phyloP scores from a whole-genome alignment of 2,329 filamentous ascomycete genomes.

The Pseudocercospora crystallina region DNA sequence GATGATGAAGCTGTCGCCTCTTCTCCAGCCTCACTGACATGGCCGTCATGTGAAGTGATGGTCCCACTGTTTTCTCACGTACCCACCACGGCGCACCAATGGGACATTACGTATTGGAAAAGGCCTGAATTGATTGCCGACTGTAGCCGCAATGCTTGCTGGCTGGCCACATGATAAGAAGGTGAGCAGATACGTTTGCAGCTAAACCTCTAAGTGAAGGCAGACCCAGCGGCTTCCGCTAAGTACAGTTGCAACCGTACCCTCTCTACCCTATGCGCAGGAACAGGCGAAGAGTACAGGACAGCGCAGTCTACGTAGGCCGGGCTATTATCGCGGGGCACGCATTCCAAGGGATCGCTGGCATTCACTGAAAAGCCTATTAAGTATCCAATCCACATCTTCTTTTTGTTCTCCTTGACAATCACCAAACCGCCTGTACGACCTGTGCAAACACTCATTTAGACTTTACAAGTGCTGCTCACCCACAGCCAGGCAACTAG shows the following conservation, averaged over 20 bases:
- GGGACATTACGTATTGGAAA: too few relatives aligned
- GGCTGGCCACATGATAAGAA: slow-evolving; percentile 1
- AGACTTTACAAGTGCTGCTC: not conserved
- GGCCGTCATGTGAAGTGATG: too few relatives aligned
- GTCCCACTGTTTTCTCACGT: too few relatives aligned
- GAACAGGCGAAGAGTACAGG: slow-evolving; percentile 2
- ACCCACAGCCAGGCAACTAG: not conserved
- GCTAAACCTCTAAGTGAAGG: slow-evolving; percentile 8
- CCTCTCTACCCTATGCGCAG: slow-evolving; percentile 8
- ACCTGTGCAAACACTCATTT: not conserved
- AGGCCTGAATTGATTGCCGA: too few relatives aligned
- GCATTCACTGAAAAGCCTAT: slow-evolving; percentile 1
- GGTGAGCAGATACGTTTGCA: not conserved
- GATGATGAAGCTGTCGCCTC: too few relatives aligned
- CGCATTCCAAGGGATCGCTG: not conserved
- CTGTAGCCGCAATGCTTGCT: too few relatives aligned
- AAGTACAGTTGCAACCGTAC: slow-evolving; percentile 21
- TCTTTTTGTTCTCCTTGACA: not conserved
- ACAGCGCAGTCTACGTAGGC: not conserved
- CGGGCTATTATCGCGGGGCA: not conserved
- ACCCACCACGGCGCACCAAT: too few relatives aligned
- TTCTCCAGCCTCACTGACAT: too few relatives aligned
- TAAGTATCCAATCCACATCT: not conserved
- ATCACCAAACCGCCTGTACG: slow-evolving; percentile 1
- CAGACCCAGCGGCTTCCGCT: too few relatives aligned